Conservation (phyloP, 257 asterid species). For the Cruciata laevipes region DNA sequence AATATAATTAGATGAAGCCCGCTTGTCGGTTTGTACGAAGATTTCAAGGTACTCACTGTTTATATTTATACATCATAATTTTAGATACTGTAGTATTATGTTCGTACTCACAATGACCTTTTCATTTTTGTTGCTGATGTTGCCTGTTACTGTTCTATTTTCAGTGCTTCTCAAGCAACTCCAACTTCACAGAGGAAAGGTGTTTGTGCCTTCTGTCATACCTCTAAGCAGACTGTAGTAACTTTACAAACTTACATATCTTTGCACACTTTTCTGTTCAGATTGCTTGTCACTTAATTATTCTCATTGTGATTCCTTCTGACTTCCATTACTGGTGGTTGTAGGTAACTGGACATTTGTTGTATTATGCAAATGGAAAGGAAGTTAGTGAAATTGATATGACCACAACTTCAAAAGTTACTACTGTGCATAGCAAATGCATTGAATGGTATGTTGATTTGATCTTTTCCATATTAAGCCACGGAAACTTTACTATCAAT, state of each 20-base stretch:
- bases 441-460: slow-evolving; percentile 63
- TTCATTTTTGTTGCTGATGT: too few species aligned
- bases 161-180: slow-evolving; percentile 23
- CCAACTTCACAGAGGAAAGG: slow-evolving; percentile 26
- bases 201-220: slow-evolving; percentile 73
- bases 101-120: too few species aligned
- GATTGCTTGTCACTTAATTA: neutral
- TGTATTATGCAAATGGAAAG: slow-evolving; percentile 69
- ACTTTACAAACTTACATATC: slow-evolving; percentile 15
- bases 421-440: slow-evolving; percentile 68
- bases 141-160: too few species aligned
- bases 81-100: too few species aligned
- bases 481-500: neutral
- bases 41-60: too few species aligned
- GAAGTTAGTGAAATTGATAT: slow-evolving; percentile 45
- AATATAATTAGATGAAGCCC: too few species aligned
- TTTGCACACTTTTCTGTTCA: neutral
- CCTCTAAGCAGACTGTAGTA: slow-evolving; percentile 64
- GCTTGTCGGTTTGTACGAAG: too few species aligned
- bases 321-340: slow-evolving; percentile 10
- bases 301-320: neutral
- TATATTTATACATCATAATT: too few species aligned
- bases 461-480: neutral
- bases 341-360: slow-evolving; percentile 63
- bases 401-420: slow-evolving; percentile 32